Evolutionary conservation across 441 rosid species (phyloP), one percentile per base, ranked within the genome.

Genomic region (Rhodomyrtus psidioides): DNA sequence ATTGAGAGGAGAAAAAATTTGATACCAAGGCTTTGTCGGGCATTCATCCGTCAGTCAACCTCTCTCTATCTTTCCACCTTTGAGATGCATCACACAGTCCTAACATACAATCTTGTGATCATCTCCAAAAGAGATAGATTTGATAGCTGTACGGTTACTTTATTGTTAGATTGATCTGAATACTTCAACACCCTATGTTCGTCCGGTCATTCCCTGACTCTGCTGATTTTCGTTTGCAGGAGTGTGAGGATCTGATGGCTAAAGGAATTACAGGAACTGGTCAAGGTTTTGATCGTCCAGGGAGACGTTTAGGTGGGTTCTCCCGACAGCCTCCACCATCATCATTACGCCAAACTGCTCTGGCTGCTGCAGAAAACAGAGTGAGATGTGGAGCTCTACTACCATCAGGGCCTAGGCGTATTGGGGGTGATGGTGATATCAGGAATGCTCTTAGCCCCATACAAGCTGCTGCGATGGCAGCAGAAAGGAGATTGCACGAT

Each of bases 251-350:
- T 59, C 83, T 82, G 10, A 54, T 82, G 83, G 49, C 83, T 55
- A 51, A 82, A 54, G 83, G 83, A 30, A 82, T 82, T 27, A 82
- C 83, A 51, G 83, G 83, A 82, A 53, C 83, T 54, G 83, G 83
- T 82, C 55, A 55, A 55, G 83, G 83, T 21, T 82, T 82, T 82
- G 83, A 82, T 54, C 83, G 30, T 82, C 83, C 83, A 49, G 83
- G 83, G 58, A 82, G 83, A 82, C 56, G 83, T 53, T 82, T 82
- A 55, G 83, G 83, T 82, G 83, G 83, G 83, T 82, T 82, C 83
- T 82, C 59, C 56, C 83, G 23, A 27, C 83, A 82, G 44, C 59
- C 83, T 54, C 83, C 83, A 21, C 83, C 59, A 30, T 51, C 83
- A 82, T 53, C 83, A 46, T 28, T 81, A 17, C 55, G 42, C 21